phyloP scores from a whole-genome alignment of 495 filamentous ascomycete genomes.

The Chaetomium cochliodes region DNA sequence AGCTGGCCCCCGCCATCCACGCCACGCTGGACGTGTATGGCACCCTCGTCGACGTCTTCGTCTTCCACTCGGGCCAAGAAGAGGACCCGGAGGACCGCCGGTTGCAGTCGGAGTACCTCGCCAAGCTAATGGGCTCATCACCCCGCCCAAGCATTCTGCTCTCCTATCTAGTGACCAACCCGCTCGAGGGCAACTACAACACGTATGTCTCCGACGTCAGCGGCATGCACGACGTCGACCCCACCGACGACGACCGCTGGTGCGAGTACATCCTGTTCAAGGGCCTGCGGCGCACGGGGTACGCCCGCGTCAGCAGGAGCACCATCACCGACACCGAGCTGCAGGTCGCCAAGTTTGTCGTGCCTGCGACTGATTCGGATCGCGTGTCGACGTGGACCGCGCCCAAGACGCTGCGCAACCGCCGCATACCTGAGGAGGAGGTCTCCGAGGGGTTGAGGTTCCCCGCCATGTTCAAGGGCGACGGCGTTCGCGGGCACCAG shows the following conservation, averaged over 20 bases:
- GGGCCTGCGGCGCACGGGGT: constrained; percentile 78
- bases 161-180: constrained; percentile 89
- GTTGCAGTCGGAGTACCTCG: constrained; percentile 82
- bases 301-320: constrained; percentile 81
- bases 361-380: constrained; percentile 67
- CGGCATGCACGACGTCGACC: constrained; percentile 94
- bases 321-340: constrained; percentile 98
- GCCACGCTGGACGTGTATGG: constrained; percentile 94
- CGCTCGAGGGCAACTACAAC: constrained; percentile 92
- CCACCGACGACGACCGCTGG: constrained; percentile 94
- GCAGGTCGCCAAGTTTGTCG: constrained; percentile 93
- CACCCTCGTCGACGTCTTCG: constrained; percentile 84
- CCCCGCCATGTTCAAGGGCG: constrained; percentile 80
- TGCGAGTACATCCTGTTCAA: constrained; percentile 99
- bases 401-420: constrained; percentile 34
- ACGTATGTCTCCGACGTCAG: constrained; percentile 84
- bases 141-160: constrained; percentile 80
- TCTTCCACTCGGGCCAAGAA: constrained; percentile 99
- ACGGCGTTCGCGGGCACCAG: constrained; percentile 82
- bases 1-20: constrained; percentile 93
- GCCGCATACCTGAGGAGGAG: constrained; percentile 57
- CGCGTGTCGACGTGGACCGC: constrained; percentile 46
- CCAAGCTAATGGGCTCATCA: constrained; percentile 81
- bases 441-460: constrained; percentile 77
- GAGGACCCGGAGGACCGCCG: constrained; percentile 93